Evolutionary conservation across 768 basidiomycete species (phyloP).

Genomic region (Sistotremastrum suecicum): DNA sequence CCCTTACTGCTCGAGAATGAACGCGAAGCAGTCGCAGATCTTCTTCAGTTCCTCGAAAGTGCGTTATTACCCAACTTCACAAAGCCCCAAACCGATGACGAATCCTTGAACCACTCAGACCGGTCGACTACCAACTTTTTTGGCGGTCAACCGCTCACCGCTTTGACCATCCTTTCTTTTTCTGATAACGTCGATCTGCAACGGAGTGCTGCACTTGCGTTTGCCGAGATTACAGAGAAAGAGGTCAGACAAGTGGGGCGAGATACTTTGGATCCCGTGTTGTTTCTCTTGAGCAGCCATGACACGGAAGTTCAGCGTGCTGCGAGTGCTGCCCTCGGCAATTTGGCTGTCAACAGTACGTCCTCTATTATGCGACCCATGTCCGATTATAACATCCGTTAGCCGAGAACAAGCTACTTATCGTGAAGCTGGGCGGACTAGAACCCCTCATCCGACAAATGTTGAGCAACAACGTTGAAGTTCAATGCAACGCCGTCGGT

Average conservation of each 20-base stretch:
- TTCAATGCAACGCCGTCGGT: conserved; percentile 98
- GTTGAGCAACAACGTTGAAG: conserved; percentile 97
- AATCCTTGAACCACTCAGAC: conserved; percentile 35
- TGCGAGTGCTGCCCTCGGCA: conserved; percentile 92
- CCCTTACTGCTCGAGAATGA: conserved; percentile 84
- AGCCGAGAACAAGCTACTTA: conserved; percentile 99
- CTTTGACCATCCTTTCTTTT: conserved; percentile 93
- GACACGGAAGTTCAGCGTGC: conserved; percentile 99
- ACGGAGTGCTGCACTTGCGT: conserved; percentile 92
- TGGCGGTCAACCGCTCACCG: conserved; percentile 78
- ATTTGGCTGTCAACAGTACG: conserved; percentile 95
- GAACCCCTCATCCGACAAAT: conserved; percentile 98
- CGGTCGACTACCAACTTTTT: conserved; percentile 99
- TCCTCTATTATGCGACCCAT: conserved; percentile 12
- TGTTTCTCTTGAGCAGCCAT: conserved; percentile 92
- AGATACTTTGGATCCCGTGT: conserved; percentile 95
- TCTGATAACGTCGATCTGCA: conserved; percentile 99
- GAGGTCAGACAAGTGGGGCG: conserved; percentile 93
- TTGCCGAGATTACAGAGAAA: conserved; percentile 99
- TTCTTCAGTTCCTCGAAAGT: conserved; percentile 98
- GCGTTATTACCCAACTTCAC: conserved; percentile 16
- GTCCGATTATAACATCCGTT: conserved; percentile 4
- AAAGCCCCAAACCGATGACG: conserved; percentile 1
- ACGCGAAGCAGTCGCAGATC: conserved; percentile 93
- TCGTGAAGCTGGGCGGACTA: conserved; percentile 93